Conservation (phyloP, 192 early-diverging fungal genomes). For the Backusella westeae region DNA sequence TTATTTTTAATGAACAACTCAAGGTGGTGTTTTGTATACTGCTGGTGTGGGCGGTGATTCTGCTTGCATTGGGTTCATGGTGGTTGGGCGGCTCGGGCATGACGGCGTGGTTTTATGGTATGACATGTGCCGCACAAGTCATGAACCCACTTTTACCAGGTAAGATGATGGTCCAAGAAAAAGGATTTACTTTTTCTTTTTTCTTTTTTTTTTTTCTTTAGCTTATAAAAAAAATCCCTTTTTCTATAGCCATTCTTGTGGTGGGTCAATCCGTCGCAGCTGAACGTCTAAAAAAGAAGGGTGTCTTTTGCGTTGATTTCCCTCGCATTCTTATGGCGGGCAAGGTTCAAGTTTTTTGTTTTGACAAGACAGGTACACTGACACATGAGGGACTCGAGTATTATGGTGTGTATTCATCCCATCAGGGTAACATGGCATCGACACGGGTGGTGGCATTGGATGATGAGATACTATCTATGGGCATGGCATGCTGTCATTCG, state of each 20-base stretch:
- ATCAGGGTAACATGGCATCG: background rate
- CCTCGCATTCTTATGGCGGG: constrained; percentile 67
- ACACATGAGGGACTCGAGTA: constrained; percentile 70
- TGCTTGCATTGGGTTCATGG: constrained; percentile 41
- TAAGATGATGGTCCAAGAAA: too few relatives aligned
- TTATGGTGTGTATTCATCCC: constrained; percentile 36
- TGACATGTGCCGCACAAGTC: constrained; percentile 63
- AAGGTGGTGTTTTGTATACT: constrained; percentile 57
- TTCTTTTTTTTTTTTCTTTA: background rate
- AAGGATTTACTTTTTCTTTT: background rate
- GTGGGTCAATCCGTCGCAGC: constrained; percentile 69
- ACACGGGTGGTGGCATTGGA: background rate
- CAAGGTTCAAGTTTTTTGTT: constrained; percentile 70
- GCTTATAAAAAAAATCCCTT: background rate
- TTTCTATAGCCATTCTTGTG: constrained; percentile 60
- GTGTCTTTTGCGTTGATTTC: constrained; percentile 68
- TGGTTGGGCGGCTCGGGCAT: constrained; percentile 45
- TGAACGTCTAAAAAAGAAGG: constrained; percentile 50
- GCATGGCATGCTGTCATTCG: constrained; percentile 54
- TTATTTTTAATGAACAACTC: constrained; percentile 73
- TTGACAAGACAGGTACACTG: constrained; percentile 78
- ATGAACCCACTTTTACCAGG: constrained; percentile 53
- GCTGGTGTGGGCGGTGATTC: constrained; percentile 35
- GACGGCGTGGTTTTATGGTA: constrained; percentile 66
- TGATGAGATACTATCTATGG: background rate